A percentile compares a stretch with the other conserved stretches of the same genome.
phyloP scores from a whole-genome alignment of 768 basidiomycete genomes.

The Leccinellum albellum region DNA sequence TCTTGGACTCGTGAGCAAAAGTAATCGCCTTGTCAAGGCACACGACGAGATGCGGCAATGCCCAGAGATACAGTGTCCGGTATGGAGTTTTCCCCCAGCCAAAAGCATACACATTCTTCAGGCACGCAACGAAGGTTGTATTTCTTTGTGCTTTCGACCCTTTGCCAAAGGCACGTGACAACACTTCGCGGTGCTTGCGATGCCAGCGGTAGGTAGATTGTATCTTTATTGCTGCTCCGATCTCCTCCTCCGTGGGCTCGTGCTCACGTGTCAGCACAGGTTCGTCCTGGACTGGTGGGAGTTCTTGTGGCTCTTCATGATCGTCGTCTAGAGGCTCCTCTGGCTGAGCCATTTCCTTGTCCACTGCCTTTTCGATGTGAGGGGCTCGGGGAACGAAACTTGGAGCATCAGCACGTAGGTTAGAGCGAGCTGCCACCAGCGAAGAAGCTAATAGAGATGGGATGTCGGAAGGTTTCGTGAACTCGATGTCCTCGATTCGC shows the following conservation, averaged over 20 bases:
- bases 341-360: not conserved
- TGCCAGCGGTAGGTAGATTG: conserved; percentile 16
- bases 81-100: conserved; percentile 33
- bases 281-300: conserved; percentile 9
- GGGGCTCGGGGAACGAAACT: conserved; percentile 13
- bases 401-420: conserved; percentile 14
- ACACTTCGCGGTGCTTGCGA: not conserved
- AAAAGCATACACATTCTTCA: conserved; percentile 23
- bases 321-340: not conserved
- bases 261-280: conserved; percentile 14
- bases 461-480: conserved; percentile 28
- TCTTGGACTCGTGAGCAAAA: conserved; percentile 28
- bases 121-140: conserved; percentile 27
- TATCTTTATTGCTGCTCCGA: conserved; percentile 21
- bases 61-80: conserved; percentile 33
- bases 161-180: conserved; percentile 8
- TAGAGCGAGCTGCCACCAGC: conserved; percentile 10
- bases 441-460: conserved; percentile 24
- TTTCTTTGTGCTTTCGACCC: conserved; percentile 21
- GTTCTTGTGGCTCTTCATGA: conserved; percentile 13
- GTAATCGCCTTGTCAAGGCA: conserved; percentile 37
- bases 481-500: conserved; percentile 32
- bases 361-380: not conserved
- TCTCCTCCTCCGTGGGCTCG: conserved; percentile 26
- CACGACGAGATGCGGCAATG: conserved; percentile 39